These are phyloP conservation scores for Friedmanniomyces endolithicus DNA, from an alignment of 495 filamentous ascomycete genomes.

Conservation along the genomic window DNA sequence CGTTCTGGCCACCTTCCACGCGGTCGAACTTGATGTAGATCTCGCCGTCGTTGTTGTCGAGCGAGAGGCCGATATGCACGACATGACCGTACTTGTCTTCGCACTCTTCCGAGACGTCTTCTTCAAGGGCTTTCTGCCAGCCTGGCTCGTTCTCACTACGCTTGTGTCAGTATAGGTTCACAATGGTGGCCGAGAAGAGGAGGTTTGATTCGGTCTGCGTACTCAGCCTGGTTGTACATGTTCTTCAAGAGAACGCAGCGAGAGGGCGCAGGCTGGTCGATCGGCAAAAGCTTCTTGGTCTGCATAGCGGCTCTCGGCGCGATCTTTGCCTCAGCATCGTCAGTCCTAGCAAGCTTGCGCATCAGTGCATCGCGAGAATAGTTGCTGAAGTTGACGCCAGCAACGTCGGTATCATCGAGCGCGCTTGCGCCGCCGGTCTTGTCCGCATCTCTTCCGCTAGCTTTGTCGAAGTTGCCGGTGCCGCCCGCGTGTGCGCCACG, in stretches of 20 bases:
- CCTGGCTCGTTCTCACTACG: constrained; percentile 69
- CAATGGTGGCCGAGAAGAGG: neutral
- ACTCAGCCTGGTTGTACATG: constrained; percentile 90
- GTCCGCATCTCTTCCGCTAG: constrained; percentile 79
- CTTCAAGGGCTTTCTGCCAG: constrained; percentile 90
- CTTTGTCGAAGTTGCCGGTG: constrained; percentile 74
- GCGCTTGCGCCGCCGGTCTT: constrained; percentile 90
- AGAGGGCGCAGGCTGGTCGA: constrained; percentile 85
- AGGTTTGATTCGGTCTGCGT: constrained; percentile 34
- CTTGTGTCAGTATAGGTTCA: constrained; percentile 33
- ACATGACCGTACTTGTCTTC: constrained; percentile 94
- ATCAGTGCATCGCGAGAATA: constrained; percentile 95
- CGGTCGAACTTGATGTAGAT: constrained; percentile 98
- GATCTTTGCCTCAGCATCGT: constrained; percentile 75
- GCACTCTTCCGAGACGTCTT: constrained; percentile 87
- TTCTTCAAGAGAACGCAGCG: constrained; percentile 89
- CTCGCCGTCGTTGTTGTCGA: constrained; percentile 86
- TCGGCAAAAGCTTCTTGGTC: constrained; percentile 39
- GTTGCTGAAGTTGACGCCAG: constrained; percentile 98
- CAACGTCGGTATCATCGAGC: constrained; percentile 94
- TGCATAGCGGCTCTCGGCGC: constrained; percentile 8
- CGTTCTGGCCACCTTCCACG: constrained; percentile 87
- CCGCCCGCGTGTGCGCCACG: constrained; percentile 75
- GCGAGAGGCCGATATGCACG: constrained; percentile 81
- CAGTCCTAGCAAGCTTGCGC: constrained; percentile 92